Conservation (phyloP, 371 early-diverging fungal species). For the Mortierella sp. region DNA sequence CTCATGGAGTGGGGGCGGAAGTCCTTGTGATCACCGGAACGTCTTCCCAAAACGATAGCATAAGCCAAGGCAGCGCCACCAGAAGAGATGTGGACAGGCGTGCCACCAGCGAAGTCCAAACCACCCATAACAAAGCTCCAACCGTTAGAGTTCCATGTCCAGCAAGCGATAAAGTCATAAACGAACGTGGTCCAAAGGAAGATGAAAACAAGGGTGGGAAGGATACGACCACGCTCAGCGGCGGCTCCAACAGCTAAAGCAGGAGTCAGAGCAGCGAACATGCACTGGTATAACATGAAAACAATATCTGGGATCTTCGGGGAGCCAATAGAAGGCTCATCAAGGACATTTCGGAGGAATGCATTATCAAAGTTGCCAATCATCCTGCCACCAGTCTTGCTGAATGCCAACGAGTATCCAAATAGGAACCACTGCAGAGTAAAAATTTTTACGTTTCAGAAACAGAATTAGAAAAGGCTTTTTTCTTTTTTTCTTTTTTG, state of each 20-base stretch:
- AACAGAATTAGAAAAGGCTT: not conserved
- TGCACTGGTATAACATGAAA: constrained; percentile 83
- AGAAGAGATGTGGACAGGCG: constrained; percentile 92
- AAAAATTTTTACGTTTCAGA: not conserved
- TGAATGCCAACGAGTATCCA: constrained; percentile 86
- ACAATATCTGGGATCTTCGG: constrained; percentile 76
- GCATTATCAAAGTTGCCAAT: constrained; percentile 88
- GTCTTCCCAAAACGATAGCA: constrained; percentile 83
- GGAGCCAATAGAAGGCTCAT: constrained; percentile 74
- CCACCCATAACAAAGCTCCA: constrained; percentile 84
- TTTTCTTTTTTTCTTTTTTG: not conserved
- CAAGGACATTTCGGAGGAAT: constrained; percentile 71
- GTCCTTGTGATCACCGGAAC: constrained; percentile 74
- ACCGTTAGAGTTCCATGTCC: constrained; percentile 92
- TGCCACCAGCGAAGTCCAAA: constrained; percentile 91
- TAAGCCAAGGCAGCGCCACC: constrained; percentile 93
- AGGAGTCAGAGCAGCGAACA: constrained; percentile 90
- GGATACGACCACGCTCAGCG: constrained; percentile 88
- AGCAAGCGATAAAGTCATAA: constrained; percentile 90
- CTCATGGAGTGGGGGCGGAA: constrained; percentile 92
- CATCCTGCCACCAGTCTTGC: constrained; percentile 70
- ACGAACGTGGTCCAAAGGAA: constrained; percentile 95
- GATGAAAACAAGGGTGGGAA: constrained; percentile 90
- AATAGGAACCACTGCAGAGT: constrained; percentile 50
- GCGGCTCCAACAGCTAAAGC: constrained; percentile 93